These are phyloP conservation scores for Gaeumannomyces tritici DNA, from an alignment of 2,329 filamentous ascomycete species.

Conservation along the genomic window DNA sequence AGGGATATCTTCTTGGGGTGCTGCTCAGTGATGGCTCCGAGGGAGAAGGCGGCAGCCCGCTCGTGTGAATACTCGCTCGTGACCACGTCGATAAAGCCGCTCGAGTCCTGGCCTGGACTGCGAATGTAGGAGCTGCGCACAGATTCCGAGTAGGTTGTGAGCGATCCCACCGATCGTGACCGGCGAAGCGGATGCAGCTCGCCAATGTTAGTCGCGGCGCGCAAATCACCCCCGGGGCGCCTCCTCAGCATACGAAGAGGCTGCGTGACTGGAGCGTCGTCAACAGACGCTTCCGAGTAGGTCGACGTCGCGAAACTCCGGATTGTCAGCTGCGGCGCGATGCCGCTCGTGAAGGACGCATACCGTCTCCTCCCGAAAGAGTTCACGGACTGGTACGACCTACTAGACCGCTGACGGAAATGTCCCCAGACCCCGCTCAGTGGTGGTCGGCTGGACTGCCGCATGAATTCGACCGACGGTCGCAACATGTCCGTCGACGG, in stretches of 20 bases:
- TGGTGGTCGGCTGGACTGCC: constrained; percentile 21
- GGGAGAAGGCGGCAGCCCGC: constrained; percentile 40
- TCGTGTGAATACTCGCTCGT: constrained; percentile 31
- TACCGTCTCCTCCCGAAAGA: constrained; percentile 45
- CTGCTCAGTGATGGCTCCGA: constrained; percentile 47
- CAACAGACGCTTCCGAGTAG: constrained; percentile 40
- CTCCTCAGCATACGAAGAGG: constrained; percentile 59
- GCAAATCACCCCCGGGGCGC: constrained; percentile 65
- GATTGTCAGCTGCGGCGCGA: constrained; percentile 37
- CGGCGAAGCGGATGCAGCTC: constrained; percentile 43
- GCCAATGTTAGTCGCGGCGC: constrained; percentile 55
- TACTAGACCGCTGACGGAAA: constrained; percentile 35
- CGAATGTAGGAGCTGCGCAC: constrained; percentile 46
- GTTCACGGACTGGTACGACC: constrained; percentile 37
- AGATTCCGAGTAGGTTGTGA: constrained; percentile 52
- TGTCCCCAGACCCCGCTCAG: constrained; percentile 27
- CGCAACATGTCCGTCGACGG: constrained; percentile 20
- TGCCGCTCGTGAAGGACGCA: constrained; percentile 50
- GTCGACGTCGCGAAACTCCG: constrained; percentile 54
- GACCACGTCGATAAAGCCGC: constrained; percentile 33
- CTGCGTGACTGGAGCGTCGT: constrained; percentile 32
- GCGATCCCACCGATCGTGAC: constrained; percentile 48
- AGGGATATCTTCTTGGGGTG: constrained; percentile 38
- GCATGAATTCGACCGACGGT: constrained; percentile 14
- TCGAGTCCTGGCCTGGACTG: constrained; percentile 27